A percentile compares a stretch with the other conserved stretches of the same genome.
Conservation (phyloP, 129 eudicot genomes). For the Flaveria linearis region DNA sequence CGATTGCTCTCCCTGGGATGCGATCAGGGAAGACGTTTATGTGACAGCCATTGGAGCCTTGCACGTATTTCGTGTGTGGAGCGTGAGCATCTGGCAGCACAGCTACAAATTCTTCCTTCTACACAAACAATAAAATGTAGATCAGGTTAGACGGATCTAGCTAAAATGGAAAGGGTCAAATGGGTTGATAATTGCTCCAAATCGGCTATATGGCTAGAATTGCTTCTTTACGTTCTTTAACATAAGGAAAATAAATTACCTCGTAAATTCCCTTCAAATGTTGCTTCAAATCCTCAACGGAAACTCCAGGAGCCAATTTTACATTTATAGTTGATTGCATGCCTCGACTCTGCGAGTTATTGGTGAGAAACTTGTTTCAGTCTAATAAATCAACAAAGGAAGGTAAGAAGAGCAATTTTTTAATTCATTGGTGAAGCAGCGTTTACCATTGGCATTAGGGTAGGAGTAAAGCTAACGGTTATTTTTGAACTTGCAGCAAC, state of each 20-base stretch:
- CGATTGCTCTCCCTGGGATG: slow-evolving; percentile 87
- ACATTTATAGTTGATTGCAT: slow-evolving; percentile 98
- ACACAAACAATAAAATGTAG: slow-evolving; percentile 18
- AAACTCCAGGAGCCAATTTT: slow-evolving; percentile 84
- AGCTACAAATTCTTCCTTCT: slow-evolving; percentile 82
- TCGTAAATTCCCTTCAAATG: slow-evolving; percentile 58
- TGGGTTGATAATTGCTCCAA: not conserved
- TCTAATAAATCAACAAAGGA: slow-evolving; percentile 4
- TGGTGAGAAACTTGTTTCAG: not conserved
- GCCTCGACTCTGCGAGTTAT: slow-evolving; percentile 77
- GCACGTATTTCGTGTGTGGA: slow-evolving; percentile 91
- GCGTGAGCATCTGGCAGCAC: slow-evolving; percentile 59
- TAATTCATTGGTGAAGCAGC: not conserved
- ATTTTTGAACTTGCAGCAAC: slow-evolving; percentile 71
- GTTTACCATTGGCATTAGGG: slow-evolving; percentile 94
- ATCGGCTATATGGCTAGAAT: not conserved
- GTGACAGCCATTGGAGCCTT: slow-evolving; percentile 81
- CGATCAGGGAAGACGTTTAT: slow-evolving; percentile 92
- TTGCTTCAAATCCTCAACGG: slow-evolving; percentile 68
- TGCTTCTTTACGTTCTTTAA: not conserved
- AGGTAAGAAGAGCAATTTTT: not conserved
- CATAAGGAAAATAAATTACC: slow-evolving; percentile 40
- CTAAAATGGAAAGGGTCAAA: not conserved
- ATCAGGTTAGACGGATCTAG: not conserved
- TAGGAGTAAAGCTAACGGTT: slow-evolving; percentile 96